Conservation (phyloP, 2,329 filamentous ascomycete genomes). For the Colletotrichum lindemuthianum region DNA sequence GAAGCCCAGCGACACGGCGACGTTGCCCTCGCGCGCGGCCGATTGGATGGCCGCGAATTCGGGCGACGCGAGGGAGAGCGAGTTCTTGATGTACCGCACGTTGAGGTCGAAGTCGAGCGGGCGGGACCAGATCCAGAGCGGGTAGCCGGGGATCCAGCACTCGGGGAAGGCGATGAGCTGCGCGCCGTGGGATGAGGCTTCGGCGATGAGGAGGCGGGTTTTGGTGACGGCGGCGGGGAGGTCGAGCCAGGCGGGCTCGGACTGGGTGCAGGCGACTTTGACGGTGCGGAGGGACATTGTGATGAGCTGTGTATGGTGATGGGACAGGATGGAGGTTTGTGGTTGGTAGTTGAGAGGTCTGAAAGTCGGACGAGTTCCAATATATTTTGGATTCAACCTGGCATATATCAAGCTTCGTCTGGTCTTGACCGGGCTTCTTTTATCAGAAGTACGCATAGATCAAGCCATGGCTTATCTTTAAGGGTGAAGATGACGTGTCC, state of each 20-base stretch:
- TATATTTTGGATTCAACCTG: too few relatives aligned
- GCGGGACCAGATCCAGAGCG: slow-evolving; percentile 52
- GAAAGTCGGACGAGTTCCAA: background rate
- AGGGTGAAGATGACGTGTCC: too few relatives aligned
- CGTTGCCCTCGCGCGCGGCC: slow-evolving; percentile 52
- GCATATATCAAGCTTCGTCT: too few relatives aligned
- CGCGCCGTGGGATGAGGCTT: slow-evolving; percentile 63
- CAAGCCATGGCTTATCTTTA: too few relatives aligned
- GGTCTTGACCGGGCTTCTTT: too few relatives aligned
- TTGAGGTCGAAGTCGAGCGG: slow-evolving; percentile 43
- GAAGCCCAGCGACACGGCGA: slow-evolving; percentile 60
- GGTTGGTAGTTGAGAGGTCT: background rate
- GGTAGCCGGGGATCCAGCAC: slow-evolving; percentile 65
- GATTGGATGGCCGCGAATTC: slow-evolving; percentile 55
- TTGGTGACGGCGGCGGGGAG: slow-evolving; percentile 64
- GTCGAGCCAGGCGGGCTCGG: slow-evolving; percentile 70
- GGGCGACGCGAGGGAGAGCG: slow-evolving; percentile 51
- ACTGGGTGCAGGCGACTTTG: slow-evolving; percentile 62
- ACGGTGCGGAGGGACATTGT: slow-evolving; percentile 21
- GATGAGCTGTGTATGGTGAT: background rate
- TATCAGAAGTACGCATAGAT: too few relatives aligned
- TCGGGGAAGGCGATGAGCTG: slow-evolving; percentile 66
- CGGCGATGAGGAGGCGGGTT: slow-evolving; percentile 64
- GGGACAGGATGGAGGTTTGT: background rate
- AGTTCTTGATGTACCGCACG: slow-evolving; percentile 52